Base-by-base conservation (phyloP, 108 stramenopile species). In the Skeletonema grethae region DNA sequence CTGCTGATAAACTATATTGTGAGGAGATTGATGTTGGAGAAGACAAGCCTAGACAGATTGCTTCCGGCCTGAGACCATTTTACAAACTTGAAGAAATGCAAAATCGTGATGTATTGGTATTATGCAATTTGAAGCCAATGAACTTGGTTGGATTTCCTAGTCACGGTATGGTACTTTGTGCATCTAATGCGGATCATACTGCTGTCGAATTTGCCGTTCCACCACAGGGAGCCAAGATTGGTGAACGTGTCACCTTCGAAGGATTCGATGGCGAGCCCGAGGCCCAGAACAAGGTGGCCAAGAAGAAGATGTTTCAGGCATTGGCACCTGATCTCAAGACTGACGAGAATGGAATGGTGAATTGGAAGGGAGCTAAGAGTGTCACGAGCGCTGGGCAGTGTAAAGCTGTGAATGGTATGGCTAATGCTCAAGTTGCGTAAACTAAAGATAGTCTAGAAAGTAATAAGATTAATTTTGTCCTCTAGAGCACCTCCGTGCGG, bases 11-110 rank as follows among this genome's bases (percentile, higher is more conserved):
- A 78, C 76, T 99, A 1, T 97, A 87, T 67, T 99, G 99, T 81
- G 96, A 97, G 84, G 89, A 98, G 73, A 88, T 99, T 35, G 97
- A 99, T 76, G 70, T 97, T 0, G 99, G 99, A 25, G 95, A 97
- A 72, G 91, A 88, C 0, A 64, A 31, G 38, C 88, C 86, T 29
- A 89, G 99, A 41, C 84, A 86, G 55, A 98, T 99, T 83, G 97
- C 97, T 7, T 95, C 93, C 35, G 99, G 99, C 31, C 80, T 99
- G 36, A 79, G 95, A 32, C 82, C 90, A 3, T 98, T 97, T 82
- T 97, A 97, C 81, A 85, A 75, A 50, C 63, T 70, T 15, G 95
- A 95, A 7, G 91, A 97, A 61, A 84, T 99, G 82, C 68, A 87
- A 36, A 89, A 83, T 29, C 83, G 93, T 20, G 59, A 65, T 3